Percentiles rank a stretch among this genome's conserved stretches.
Evolutionary conservation across 306 rosid species (phyloP).

Genomic region (Lathyrus sativus): DNA sequence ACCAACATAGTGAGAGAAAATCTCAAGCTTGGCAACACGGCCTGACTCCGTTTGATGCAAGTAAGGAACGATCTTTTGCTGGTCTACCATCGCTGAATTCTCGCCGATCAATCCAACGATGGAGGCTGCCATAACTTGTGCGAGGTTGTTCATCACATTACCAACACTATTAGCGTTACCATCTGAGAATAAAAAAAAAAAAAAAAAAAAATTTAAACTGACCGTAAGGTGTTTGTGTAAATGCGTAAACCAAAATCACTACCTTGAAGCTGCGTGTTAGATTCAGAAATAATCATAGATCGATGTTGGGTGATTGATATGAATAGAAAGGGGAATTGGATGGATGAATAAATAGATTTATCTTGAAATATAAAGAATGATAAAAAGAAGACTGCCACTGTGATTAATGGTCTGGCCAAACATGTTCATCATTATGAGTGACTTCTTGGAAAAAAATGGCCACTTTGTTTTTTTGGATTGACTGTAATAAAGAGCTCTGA

Average conservation of each 20-base stretch:
- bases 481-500: too few relatives aligned
- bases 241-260: slow-evolving; percentile 2
- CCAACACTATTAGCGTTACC: not conserved
- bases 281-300: not conserved
- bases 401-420: not conserved
- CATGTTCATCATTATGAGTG: not conserved
- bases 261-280: slow-evolving; percentile 33
- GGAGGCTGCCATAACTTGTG: slow-evolving; percentile 42
- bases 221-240: not conserved
- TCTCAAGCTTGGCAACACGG: slow-evolving; percentile 56
- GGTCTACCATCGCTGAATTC: slow-evolving; percentile 1
- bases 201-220: not conserved
- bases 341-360: not conserved
- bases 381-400: not conserved
- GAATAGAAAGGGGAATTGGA: not conserved
- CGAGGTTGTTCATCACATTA: slow-evolving; percentile 17
- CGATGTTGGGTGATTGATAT: not conserved
- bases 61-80: slow-evolving; percentile 42
- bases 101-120: slow-evolving; percentile 44
- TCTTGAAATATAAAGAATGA: not conserved
- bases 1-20: slow-evolving; percentile 77
- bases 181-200: not conserved
- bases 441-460: not conserved
- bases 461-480: not conserved
- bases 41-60: slow-evolving; percentile 57